Evolutionary conservation across 2,329 filamentous ascomycete species (phyloP), one percentile per base, ranked within the genome.

Genomic region (Knoxdaviesia proteae): DNA sequence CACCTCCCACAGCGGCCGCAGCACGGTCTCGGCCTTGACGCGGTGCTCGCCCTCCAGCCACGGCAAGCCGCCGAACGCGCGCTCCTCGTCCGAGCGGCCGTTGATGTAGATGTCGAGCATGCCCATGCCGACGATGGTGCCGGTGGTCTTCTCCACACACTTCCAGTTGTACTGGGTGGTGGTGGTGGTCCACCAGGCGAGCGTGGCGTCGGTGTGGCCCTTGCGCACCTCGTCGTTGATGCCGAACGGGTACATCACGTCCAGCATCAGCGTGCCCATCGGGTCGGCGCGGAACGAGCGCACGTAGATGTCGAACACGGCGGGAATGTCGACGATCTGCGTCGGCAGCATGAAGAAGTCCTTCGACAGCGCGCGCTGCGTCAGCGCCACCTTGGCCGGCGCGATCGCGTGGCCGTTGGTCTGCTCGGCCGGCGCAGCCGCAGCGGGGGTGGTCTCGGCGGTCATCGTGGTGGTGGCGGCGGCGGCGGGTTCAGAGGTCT

Each of bases 271-370:
- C 6, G 54, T 53, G 43, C 58, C 56, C 51, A 62, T 61, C 31
- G 47, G 41, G 36, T 61, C 58, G 36, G 51, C 46, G 36, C 57
- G 53, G 53, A 67, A 68, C 36, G 64, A 60, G 20, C 54, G 51
- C 46, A 67, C 67, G 53, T 67, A 67, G 41, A 59, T 54, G 44
- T 66, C 58, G 53, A 67, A 68, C 34, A 67, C 56, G 34, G 53
- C 53, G 32, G 56, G 55, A 50, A 67, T 65, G 48, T 67, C 64
- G 5, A 61, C 58, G 44, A 65, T 59, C 34, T 66, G 52, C 9
- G 63, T 61, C 29, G 64, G 64, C 29, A 62, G 51, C n/a, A 67
- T 56, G 31, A 58, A 55, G 44, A 60, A 60, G 36, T 53, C 50
- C 61, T 62, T 62, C 32, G 44, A 20, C 20, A 20, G 20, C 20